Conservation (phyloP, 257 asterid genomes). For the Solanum commersonii region DNA sequence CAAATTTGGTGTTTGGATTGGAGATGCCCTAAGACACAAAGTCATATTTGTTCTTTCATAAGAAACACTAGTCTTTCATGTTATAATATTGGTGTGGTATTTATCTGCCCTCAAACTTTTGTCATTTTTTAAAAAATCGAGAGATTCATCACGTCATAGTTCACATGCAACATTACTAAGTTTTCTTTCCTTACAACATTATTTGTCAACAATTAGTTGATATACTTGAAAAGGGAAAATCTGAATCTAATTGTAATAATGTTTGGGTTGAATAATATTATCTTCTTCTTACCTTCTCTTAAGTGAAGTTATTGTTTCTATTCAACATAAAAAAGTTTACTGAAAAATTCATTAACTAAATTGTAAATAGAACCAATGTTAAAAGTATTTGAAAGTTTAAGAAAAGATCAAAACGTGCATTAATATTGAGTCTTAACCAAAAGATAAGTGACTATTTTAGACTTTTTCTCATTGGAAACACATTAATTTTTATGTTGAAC, state of each 20-base stretch:
- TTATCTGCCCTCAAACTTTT: not conserved
- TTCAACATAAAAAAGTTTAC: not conserved
- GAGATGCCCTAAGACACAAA: too few species aligned
- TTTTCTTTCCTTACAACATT: not conserved
- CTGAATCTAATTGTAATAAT: not conserved
- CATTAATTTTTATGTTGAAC: not conserved
- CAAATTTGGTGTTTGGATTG: too few species aligned
- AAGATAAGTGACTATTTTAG: not conserved
- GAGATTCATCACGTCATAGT: not conserved
- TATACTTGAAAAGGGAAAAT: not conserved
- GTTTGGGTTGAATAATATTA: not conserved
- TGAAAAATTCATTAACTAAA: not conserved
- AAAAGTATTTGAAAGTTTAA: not conserved
- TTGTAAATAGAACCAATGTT: not conserved
- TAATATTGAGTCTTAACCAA: too few species aligned
- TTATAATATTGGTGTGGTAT: too few species aligned
- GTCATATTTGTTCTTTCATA: too few species aligned
- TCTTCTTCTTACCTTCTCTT: not conserved
- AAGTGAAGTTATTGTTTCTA: not conserved
- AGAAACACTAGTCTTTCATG: not conserved
- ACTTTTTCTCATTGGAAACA: too few species aligned
- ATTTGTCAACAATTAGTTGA: not conserved
- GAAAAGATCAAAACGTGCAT: not conserved
- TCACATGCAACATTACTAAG: not conserved
- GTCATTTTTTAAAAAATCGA: accelerated